Evolutionary conservation across 352 stramenopile species (phyloP).

Genomic region (Phytophthora palmivora): DNA sequence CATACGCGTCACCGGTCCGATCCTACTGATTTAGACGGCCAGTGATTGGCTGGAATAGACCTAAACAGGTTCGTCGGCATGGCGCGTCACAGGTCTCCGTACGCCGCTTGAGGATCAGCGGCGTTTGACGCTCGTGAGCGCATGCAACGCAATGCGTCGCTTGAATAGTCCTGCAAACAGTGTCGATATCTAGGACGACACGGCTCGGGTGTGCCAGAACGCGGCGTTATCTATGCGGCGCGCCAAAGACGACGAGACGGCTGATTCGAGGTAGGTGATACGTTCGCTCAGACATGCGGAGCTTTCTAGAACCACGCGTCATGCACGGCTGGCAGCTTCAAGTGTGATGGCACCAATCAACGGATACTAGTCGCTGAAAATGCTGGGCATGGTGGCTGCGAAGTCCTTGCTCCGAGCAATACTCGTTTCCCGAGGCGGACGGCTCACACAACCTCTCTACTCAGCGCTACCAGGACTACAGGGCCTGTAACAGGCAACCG

Average conservation of each 20-base stretch:
- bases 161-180: constrained; percentile 7
- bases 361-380: background rate
- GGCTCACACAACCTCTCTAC: too few relatives aligned
- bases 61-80: background rate
- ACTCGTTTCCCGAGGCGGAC: too few relatives aligned
- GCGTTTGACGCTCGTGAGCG: constrained; percentile 11
- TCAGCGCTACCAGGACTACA: too few relatives aligned
- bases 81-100: constrained; percentile 5
- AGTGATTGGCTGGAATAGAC: constrained; percentile 33
- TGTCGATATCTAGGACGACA: background rate
- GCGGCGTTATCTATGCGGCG: constrained; percentile 13
- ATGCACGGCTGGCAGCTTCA: background rate
- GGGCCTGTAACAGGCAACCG: too few relatives aligned
- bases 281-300: constrained; percentile 2
- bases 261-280: constrained; percentile 11
- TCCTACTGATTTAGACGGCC: background rate
- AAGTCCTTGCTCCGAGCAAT: background rate
- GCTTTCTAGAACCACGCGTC: constrained; percentile 17
- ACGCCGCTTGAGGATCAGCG: constrained; percentile 28
- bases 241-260: background rate
- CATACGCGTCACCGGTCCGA: constrained; percentile 26
- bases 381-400: background rate
- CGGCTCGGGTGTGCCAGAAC: constrained; percentile 1
- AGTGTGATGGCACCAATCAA: background rate
- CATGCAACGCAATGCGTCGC: constrained; percentile 16